These are phyloP conservation scores for Neurospora terricola DNA, from an alignment of 495 filamentous ascomycete species.

Conservation along the genomic window DNA sequence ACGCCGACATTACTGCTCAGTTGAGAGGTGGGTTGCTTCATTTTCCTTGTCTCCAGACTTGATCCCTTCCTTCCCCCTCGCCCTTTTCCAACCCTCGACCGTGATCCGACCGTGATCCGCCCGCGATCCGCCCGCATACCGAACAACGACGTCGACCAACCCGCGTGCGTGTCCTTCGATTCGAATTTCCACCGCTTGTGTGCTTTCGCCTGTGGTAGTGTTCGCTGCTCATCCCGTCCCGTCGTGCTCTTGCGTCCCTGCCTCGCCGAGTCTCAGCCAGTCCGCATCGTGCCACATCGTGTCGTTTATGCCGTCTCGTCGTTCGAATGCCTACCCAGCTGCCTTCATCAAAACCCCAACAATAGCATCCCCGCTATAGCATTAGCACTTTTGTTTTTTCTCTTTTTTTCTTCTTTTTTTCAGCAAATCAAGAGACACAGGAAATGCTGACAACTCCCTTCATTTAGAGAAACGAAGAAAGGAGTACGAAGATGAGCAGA, in stretches of 20 bases:
- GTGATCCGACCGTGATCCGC: background rate
- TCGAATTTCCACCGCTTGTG: background rate
- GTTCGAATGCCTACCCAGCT: background rate
- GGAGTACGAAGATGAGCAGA: constrained; percentile 24
- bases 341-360: background rate
- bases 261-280: background rate
- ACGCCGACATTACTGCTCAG: constrained; percentile 63
- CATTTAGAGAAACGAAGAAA: constrained; percentile 26
- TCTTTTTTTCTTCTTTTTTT: background rate
- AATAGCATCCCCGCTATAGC: background rate
- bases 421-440: background rate
- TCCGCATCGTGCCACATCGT: background rate
- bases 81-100: background rate
- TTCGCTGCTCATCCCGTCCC: background rate
- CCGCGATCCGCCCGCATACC: constrained; percentile 1
- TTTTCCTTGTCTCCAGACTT: background rate
- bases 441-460: constrained; percentile 11
- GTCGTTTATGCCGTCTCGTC: background rate
- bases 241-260: constrained; percentile 1
- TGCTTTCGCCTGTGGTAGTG: constrained; percentile 3
- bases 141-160: background rate
- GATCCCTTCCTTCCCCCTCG: background rate
- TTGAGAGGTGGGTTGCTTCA: constrained; percentile 53
- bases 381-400: background rate
- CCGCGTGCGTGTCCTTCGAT: constrained; percentile 1